A percentile compares a stretch with the other conserved stretches of the same genome.
These are phyloP conservation scores for Basipetospora chlamydospora DNA, from an alignment of 2,329 filamentous ascomycete species.

Conservation along the genomic window DNA sequence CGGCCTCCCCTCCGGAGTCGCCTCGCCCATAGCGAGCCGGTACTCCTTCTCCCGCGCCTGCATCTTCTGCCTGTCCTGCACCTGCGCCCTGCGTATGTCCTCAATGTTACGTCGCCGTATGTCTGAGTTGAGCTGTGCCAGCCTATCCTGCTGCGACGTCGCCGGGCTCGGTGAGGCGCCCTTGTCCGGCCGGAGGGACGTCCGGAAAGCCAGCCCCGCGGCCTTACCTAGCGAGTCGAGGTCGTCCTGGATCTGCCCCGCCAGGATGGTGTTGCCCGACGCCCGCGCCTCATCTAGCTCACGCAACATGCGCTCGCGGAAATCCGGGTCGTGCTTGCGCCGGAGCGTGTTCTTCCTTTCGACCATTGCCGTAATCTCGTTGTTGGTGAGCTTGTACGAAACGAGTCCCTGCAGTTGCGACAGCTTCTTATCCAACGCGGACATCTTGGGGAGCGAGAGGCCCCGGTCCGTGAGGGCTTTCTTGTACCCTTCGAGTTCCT, in stretches of 20 bases:
- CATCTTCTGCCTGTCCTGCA: slow-evolving; percentile 61
- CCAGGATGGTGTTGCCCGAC: slow-evolving; percentile 44
- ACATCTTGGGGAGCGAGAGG: slow-evolving; percentile 59
- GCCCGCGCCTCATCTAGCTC: slow-evolving; percentile 52
- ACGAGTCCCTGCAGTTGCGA: slow-evolving; percentile 68
- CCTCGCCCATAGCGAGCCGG: slow-evolving; percentile 49
- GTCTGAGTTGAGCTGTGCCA: slow-evolving; percentile 69
- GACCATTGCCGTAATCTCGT: slow-evolving; percentile 68
- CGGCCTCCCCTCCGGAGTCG: slow-evolving; percentile 45
- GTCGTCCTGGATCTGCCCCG: slow-evolving; percentile 40
- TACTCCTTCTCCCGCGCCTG: slow-evolving; percentile 45
- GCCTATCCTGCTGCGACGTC: slow-evolving; percentile 60
- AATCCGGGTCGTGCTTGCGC: slow-evolving; percentile 48
- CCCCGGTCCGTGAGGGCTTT: slow-evolving; percentile 58
- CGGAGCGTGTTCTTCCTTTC: slow-evolving; percentile 54
- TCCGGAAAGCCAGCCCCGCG: slow-evolving; percentile 55
- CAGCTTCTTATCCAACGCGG: slow-evolving; percentile 55
- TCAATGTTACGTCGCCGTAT: slow-evolving; percentile 80
- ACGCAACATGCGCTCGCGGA: slow-evolving; percentile 52
- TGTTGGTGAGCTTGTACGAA: slow-evolving; percentile 67
- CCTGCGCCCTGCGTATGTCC: slow-evolving; percentile 76
- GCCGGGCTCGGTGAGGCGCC: slow-evolving; percentile 31
- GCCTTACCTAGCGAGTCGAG: slow-evolving; percentile 50
- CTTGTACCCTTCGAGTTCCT: slow-evolving; percentile 71
- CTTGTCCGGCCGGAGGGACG: slow-evolving; percentile 41